phyloP scores from a whole-genome alignment of 1,139 yeast species.

The Saccharomyces hybrid region DNA sequence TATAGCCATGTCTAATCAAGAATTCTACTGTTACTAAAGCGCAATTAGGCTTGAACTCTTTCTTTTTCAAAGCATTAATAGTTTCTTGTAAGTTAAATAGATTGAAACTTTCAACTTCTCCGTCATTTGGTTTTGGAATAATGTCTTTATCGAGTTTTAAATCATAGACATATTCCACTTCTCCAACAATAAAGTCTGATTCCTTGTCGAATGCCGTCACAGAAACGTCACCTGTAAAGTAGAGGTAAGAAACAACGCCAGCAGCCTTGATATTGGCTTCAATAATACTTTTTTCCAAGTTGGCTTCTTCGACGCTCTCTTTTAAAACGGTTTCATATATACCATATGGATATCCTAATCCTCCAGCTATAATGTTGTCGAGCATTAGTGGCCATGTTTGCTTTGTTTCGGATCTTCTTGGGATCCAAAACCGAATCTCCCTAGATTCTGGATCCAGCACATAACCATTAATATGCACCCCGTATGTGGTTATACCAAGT shows the following conservation, averaged over 20 bases:
- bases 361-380: conserved; percentile 95
- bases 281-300: conserved; percentile 51
- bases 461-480: conserved; percentile 81
- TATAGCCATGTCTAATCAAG: conserved; percentile 68
- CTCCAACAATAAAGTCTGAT: conserved; percentile 70
- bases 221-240: conserved; percentile 30
- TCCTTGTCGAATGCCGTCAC: conserved; percentile 33
- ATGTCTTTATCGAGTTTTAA: conserved; percentile 46
- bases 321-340: conserved; percentile 70
- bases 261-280: conserved; percentile 39
- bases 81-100: conserved; percentile 58
- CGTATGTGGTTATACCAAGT: conserved; percentile 83
- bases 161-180: conserved; percentile 76
- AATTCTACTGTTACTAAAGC: conserved; percentile 76
- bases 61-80: conserved; percentile 38
- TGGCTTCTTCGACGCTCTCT: conserved; percentile 90
- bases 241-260: conserved; percentile 69
- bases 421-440: conserved; percentile 68
- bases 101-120: conserved; percentile 72
- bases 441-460: conserved; percentile 40
- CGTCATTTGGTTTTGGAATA: conserved; percentile 69
- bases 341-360: conserved; percentile 77
- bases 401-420: conserved; percentile 67
- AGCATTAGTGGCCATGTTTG: conserved; percentile 86
- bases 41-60: conserved; percentile 84